Percentiles rank a stretch among this genome's conserved stretches.
Conservation (phyloP, 768 basidiomycete species). For the Termitomyces sp. region DNA sequence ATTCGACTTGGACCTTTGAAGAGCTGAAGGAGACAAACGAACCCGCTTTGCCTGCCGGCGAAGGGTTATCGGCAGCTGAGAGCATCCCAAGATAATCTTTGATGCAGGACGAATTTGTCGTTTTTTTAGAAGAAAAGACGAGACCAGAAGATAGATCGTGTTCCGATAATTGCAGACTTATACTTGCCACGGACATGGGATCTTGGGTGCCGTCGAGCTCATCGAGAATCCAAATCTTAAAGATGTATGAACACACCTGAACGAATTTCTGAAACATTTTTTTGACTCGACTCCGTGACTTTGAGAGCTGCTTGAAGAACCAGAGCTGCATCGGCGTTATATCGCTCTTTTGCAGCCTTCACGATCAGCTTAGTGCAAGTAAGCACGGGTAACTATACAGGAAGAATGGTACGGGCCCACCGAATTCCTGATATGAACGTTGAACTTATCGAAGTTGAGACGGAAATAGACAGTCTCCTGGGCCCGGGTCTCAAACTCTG, state of each 20-base stretch:
- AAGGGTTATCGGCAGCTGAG: slow-evolving; percentile 79
- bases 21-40: slow-evolving; percentile 69
- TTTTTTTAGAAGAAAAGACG: slow-evolving; percentile 47
- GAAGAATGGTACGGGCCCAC: slow-evolving; percentile 33
- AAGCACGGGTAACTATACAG: slow-evolving; percentile 5
- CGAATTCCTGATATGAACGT: slow-evolving; percentile 81
- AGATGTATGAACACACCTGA: slow-evolving; percentile 41
- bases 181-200: slow-evolving; percentile 58
- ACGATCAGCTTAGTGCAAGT: slow-evolving; percentile 59
- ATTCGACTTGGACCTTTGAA: slow-evolving; percentile 78
- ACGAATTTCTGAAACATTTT: slow-evolving; percentile 51
- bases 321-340: slow-evolving; percentile 66
- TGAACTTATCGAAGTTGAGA: slow-evolving; percentile 86
- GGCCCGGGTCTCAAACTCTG: slow-evolving; percentile 8
- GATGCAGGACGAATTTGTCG: slow-evolving; percentile 52
- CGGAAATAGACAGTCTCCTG: slow-evolving; percentile 76
- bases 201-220: slow-evolving; percentile 32
- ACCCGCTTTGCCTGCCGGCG: slow-evolving; percentile 56
- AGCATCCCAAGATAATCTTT: slow-evolving; percentile 82
- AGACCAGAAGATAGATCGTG: slow-evolving; percentile 61
- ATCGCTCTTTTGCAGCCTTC: slow-evolving; percentile 70
- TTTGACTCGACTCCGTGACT: slow-evolving; percentile 61
- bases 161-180: slow-evolving; percentile 60
- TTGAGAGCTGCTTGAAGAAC: slow-evolving; percentile 71
- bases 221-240: background rate